phyloP scores from a whole-genome alignment of 2,329 filamentous ascomycete genomes.

The Capronia coronata region DNA sequence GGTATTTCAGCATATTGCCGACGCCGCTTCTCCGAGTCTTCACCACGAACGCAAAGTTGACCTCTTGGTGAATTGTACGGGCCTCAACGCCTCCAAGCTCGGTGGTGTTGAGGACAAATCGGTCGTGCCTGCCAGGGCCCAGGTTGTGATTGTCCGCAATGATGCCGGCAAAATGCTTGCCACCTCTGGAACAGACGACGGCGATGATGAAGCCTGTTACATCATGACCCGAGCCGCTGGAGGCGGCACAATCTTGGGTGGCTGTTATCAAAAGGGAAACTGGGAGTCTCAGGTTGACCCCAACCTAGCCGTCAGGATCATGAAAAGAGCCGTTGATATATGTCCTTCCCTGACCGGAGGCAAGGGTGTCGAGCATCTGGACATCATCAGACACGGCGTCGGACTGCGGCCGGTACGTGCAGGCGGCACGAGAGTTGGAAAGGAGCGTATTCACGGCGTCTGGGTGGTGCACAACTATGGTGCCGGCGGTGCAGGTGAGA shows the following conservation, averaged over 20 bases:
- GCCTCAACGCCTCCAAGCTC: slow-evolving; percentile 65
- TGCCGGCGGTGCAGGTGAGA: slow-evolving; percentile 43
- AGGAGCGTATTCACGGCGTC: slow-evolving; percentile 56
- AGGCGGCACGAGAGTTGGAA: slow-evolving; percentile 69
- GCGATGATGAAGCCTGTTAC: slow-evolving; percentile 55
- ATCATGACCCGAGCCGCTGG: slow-evolving; percentile 52
- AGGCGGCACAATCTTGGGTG: slow-evolving; percentile 77
- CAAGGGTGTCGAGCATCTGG: slow-evolving; percentile 64
- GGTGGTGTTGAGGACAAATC: slow-evolving; percentile 72
- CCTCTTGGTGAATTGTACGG: slow-evolving; percentile 77
- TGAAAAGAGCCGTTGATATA: slow-evolving; percentile 64
- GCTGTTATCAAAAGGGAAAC: slow-evolving; percentile 69
- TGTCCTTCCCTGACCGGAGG: slow-evolving; percentile 59
- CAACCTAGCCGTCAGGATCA: slow-evolving; percentile 70
- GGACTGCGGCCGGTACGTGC: slow-evolving; percentile 69
- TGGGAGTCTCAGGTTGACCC: slow-evolving; percentile 75
- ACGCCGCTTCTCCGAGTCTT: slow-evolving; percentile 58
- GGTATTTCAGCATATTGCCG: slow-evolving; percentile 60
- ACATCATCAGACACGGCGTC: slow-evolving; percentile 75
- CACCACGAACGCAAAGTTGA: slow-evolving; percentile 57
- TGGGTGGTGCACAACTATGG: slow-evolving; percentile 60
- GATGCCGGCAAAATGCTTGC: slow-evolving; percentile 63
- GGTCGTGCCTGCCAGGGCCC: slow-evolving; percentile 71
- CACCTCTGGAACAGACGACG: slow-evolving; percentile 67
- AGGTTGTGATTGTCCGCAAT: slow-evolving; percentile 77